These are phyloP conservation scores for Pestalotiopsis fici DNA, from an alignment of 2,329 filamentous ascomycete species.

Conservation along the genomic window DNA sequence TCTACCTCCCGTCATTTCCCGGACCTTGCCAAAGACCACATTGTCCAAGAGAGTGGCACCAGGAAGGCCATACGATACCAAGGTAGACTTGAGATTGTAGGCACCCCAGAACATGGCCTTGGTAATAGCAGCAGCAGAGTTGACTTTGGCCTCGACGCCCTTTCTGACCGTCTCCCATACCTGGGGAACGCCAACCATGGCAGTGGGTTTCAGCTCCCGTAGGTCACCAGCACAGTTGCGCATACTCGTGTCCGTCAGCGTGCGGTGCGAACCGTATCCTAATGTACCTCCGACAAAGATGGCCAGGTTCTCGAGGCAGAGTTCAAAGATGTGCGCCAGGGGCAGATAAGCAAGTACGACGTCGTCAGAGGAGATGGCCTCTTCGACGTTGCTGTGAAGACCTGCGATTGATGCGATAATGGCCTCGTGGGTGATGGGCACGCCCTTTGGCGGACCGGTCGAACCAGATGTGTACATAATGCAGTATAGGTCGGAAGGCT, in stretches of 20 bases:
- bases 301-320: slow-evolving; percentile 90
- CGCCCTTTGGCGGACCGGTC: slow-evolving; percentile 87
- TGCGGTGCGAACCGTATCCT: slow-evolving; percentile 90
- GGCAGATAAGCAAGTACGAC: slow-evolving; percentile 88
- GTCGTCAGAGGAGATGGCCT: slow-evolving; percentile 76
- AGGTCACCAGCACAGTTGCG: slow-evolving; percentile 93
- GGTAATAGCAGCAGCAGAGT: slow-evolving; percentile 67
- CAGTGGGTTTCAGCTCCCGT: slow-evolving; percentile 83
- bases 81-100: slow-evolving; percentile 58
- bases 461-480: slow-evolving; percentile 88
- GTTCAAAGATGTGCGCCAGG: slow-evolving; percentile 93
- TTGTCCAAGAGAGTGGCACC: slow-evolving; percentile 73
- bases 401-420: slow-evolving; percentile 84
- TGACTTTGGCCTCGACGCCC: slow-evolving; percentile 81
- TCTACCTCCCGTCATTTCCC: slow-evolving; percentile 83
- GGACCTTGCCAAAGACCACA: slow-evolving; percentile 89
- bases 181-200: slow-evolving; percentile 92
- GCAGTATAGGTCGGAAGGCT: slow-evolving; percentile 78
- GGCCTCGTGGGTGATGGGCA: slow-evolving; percentile 76
- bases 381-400: slow-evolving; percentile 74
- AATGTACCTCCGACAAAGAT: slow-evolving; percentile 88
- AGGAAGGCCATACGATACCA: slow-evolving; percentile 61
- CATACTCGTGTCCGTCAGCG: slow-evolving; percentile 82
- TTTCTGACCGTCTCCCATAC: slow-evolving; percentile 98
- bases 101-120: slow-evolving; percentile 77